phyloP scores from a whole-genome alignment of 169 alveolate genomes.

The Eimeria sp. region DNA sequence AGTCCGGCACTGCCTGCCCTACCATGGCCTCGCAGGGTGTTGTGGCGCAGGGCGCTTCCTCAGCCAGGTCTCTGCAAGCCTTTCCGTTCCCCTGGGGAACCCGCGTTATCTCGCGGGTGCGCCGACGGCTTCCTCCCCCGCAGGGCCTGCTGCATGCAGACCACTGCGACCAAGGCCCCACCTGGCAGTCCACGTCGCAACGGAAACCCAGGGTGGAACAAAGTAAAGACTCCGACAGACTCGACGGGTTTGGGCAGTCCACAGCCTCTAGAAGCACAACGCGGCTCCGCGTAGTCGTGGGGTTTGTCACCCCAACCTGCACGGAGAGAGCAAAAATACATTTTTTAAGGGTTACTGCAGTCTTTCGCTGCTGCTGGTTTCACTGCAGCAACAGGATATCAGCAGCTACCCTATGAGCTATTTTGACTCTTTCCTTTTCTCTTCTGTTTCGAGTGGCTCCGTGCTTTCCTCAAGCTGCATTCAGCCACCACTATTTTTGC shows the following conservation, averaged over 20 bases:
- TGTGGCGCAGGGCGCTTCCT: slow-evolving; percentile 82
- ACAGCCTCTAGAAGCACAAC: slow-evolving; percentile 80
- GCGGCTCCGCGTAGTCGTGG: slow-evolving; percentile 79
- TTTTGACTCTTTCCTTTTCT: not conserved
- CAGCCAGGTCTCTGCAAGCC: slow-evolving; percentile 82
- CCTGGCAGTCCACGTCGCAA: slow-evolving; percentile 85
- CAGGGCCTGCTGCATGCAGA: slow-evolving; percentile 81
- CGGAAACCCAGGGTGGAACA: slow-evolving; percentile 79
- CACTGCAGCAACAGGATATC: not conserved
- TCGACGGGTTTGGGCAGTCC: slow-evolving; percentile 72
- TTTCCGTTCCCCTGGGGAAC: slow-evolving; percentile 83
- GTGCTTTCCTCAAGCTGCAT: not conserved
- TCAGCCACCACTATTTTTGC: not conserved
- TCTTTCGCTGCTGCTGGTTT: not conserved
- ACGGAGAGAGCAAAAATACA: not conserved
- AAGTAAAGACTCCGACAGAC: slow-evolving; percentile 5
- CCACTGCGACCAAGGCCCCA: slow-evolving; percentile 87
- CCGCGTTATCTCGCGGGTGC: slow-evolving; percentile 81
- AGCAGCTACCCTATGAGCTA: not conserved
- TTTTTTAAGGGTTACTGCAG: not conserved
- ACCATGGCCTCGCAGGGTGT: slow-evolving; percentile 77
- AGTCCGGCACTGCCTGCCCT: slow-evolving; percentile 75
- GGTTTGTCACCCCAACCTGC: slow-evolving; percentile 70
- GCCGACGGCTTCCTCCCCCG: slow-evolving; percentile 86
- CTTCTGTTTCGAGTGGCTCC: not conserved